Evolutionary conservation across 2,329 filamentous ascomycete species (phyloP), one percentile per base, ranked within the genome.

Genomic region (Colletotrichum paranaense): DNA sequence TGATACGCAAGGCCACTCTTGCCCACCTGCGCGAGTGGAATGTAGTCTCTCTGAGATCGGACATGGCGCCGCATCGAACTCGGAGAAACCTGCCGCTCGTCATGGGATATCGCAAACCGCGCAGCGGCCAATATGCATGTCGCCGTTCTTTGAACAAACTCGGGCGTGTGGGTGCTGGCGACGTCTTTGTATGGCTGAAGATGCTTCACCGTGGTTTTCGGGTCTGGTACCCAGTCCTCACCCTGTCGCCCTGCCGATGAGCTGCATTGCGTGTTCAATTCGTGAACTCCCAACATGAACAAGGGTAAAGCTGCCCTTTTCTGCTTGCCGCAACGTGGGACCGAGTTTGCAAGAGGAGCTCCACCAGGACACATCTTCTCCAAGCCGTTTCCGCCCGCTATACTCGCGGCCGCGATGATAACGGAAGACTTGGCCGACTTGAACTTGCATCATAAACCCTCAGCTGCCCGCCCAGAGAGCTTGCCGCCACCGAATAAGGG

Each of bases 141-240:
- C 49, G 38, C 58, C 32, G 58, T 32, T 65, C 62, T 46, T 14
- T 68, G 49, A 49, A 46, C 28, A 6, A 49, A 38, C 55, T 53
- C 56, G 32, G 62, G 35, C 22, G 53, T 49, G 66, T 59, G 46
- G 59, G 53, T 52, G 59, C 32, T 70, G 53, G 12, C 38, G 19
- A 38, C 57, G 57, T 53, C 30, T 52, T 28, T 67, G 55, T 24
- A 38, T 62, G 35, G 49, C n/a, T 55, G 52, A 24, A 22, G 16
- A 16, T 53, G 42, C 67, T 64, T 69, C 66, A 73, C 66, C 66
- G 66, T 70, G 42, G 64, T 70, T 49, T 49, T 53, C 30, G 28
- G 30, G 19, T 49, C 26, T n/a, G 4, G 28, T 57, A 60, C 46
- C 70, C 30, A 19, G 56, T 46, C 56, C 53, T 46, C 55, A 14